Base-by-base conservation (phyloP, 1,284 basidiomycete genomes). In the Cerioporus squamosus region DNA sequence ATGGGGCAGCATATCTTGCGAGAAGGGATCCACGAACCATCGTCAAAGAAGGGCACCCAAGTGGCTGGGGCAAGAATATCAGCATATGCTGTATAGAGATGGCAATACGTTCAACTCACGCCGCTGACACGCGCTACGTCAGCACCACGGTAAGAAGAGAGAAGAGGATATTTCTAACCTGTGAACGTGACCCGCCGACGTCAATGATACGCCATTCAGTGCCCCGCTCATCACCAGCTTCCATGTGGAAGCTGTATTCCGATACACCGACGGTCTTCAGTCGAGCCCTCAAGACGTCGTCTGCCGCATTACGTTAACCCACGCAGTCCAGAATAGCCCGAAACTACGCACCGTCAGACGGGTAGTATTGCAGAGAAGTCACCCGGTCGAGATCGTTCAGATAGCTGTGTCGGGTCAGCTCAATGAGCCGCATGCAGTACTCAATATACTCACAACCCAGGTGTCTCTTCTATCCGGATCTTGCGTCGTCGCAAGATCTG, bases 171-270 rank as follows among this genome's bases (percentile, higher is more conserved):
- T 58, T 29, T 76, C 84, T 61, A 69, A 87, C 86, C 80, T 89
- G 87, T 67, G 86, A 87, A 62, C 90, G 78, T 64, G 87, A 88
- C 43, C 90, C 90, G 18, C 90, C 90, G 40, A 92, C 90, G 66
- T 92, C 90, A 44, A 91, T 83, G 62, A 92, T 90, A 55, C 88
- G 80, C 90, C 90, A 92, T 68, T 91, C 88, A 1, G 86, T 85
- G 2, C 87, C 89, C 57, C 80, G 82, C 64, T 91, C 88, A 53
- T 85, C 76, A 10, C 87, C 87, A 4, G 88, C 83, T 69, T 90
- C 89, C 84, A 91, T 89, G 73, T 90, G 85, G 66, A 91, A 92
- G 68, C 81, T 84, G 73, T 91, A 88, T 71, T 91, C 89, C 5
- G 85, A 85, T 12, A 91, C 88, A 3, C 89, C 89, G 38, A 91